Evolutionary conservation across 805 yeast genomes (phyloP), one percentile per base, ranked within the genome.

Genomic region (Ogataea nonfermentans): DNA sequence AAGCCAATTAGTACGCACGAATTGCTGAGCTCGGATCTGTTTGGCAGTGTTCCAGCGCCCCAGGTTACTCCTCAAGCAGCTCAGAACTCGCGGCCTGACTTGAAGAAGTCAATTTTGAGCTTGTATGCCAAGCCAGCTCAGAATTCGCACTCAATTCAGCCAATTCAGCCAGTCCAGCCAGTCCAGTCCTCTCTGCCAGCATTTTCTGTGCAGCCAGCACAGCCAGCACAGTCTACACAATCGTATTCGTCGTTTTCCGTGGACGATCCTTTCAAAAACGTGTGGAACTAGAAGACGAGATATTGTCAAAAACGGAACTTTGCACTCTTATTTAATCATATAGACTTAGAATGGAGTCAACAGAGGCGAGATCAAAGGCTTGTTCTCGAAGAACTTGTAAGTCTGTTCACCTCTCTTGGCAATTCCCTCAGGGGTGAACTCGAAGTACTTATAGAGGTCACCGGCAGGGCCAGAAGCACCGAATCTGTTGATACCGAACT

Each of bases 391-490:
- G 77, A 79, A 88, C 49, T 78, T 76, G 57, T 85, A 70, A 48
- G 90, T 82, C 73, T 82, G 80, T 53, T 71, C 68, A 51, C 89
- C 97, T 70, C 90, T 87, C 58, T 78, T 72, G 57, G 95, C 91
- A 66, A 93, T 74, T 53, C 95, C 96, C 65, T 87, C 96, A 48
- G 91, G 83, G 41, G 95, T 89, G 76, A 93, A 93, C 53, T 78
- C 96, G 56, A 91, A 86, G 73, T 61, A 71, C 68, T 86, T 78
- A 82, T 81, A 93, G 47, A 91, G 76, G 49, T 84, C 87, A 43
- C 70, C 67, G 62, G 83, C 93, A 66, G 86, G 84, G 65, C 95
- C 99, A 46, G 97, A 89, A 47, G 90, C 93, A 78, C 99, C 99
- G 64, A 93, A 93, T 73, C 87, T 80, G 79, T 88, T 80, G 62